phyloP scores from a whole-genome alignment of 768 basidiomycete species.

The Crassisporium funariophilum region DNA sequence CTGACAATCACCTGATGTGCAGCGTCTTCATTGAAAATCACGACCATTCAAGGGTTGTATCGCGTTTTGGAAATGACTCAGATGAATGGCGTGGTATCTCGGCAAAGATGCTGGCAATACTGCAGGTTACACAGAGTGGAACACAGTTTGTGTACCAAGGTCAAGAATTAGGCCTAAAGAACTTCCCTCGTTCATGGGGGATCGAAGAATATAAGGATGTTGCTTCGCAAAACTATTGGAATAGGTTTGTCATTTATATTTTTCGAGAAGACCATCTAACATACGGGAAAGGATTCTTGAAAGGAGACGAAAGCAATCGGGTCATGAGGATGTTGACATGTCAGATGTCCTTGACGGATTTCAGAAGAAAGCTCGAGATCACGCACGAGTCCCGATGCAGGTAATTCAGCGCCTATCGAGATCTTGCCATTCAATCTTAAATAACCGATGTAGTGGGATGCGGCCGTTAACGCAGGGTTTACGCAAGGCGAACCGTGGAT shows the following conservation, averaged over 20 bases:
- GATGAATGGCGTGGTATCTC: conserved; percentile 57
- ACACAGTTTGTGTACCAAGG: conserved; percentile 78
- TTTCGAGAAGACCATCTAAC: no score
- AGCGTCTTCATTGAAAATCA: conserved; percentile 75
- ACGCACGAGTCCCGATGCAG: conserved; percentile 72
- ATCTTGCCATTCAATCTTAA: no score
- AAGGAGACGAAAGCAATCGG: conserved; percentile 35
- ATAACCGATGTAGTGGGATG: conserved; percentile 51
- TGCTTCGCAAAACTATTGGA: conserved; percentile 61
- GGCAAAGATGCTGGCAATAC: conserved; percentile 64
- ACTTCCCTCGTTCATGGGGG: conserved; percentile 63
- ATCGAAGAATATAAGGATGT: conserved; percentile 77
- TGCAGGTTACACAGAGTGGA: conserved; percentile 63
- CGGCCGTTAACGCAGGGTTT: conserved; percentile 59
- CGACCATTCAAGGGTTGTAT: conserved; percentile 64
- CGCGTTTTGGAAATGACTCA: conserved; percentile 67
- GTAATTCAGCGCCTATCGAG: no score
- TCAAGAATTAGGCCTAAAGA: conserved; percentile 69
- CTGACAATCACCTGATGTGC: background rate
- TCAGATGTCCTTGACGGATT: conserved; percentile 58
- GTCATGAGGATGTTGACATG: conserved; percentile 55
- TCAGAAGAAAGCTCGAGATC: conserved; percentile 68
- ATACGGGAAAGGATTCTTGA: conserved; percentile 36
- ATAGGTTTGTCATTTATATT: conserved; percentile 50
- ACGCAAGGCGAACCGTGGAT: conserved; percentile 71